Conservation (phyloP, 371 early-diverging fungal genomes). For the Mortierella sp. region DNA sequence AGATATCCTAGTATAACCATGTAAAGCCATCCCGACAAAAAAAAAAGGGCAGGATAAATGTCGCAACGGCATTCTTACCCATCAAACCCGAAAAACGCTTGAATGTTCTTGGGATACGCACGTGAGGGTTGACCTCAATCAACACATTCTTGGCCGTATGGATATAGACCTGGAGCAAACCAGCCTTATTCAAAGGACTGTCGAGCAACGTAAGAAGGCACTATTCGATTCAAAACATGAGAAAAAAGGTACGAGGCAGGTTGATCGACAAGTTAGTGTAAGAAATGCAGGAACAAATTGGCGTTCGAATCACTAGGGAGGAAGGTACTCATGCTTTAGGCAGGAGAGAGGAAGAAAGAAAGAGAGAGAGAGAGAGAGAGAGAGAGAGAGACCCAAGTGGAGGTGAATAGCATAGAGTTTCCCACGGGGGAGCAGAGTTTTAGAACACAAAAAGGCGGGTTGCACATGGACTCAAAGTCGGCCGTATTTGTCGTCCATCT, state of each 20-base stretch:
- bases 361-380: neutral
- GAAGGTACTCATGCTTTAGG: too few species aligned
- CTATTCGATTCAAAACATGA: constrained; percentile 52
- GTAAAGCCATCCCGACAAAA: too few species aligned
- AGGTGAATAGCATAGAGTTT: neutral
- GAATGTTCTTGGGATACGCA: constrained; percentile 89
- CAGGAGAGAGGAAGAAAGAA: neutral
- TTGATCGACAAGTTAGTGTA: neutral
- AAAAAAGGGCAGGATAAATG: too few species aligned
- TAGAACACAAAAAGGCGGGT: too few species aligned
- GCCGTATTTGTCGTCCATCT: too few species aligned
- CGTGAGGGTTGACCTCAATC: constrained; percentile 97
- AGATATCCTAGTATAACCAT: too few species aligned
- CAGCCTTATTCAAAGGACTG: constrained; percentile 98
- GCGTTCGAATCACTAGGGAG: too few species aligned
- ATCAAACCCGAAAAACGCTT: neutral
- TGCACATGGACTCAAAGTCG: too few species aligned
- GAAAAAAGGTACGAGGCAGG: neutral
- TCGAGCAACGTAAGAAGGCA: constrained; percentile 97
- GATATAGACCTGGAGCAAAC: constrained; percentile 94
- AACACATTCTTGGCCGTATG: constrained; percentile 94
- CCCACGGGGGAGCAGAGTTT: too few species aligned
- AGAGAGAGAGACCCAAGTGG: neutral
- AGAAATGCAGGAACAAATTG: neutral
- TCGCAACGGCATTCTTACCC: too few species aligned